A percentile compares a stretch with the other conserved stretches of the same genome.
Conservation (phyloP, 1,284 basidiomycete genomes). For the Cystobasidium sp. region DNA sequence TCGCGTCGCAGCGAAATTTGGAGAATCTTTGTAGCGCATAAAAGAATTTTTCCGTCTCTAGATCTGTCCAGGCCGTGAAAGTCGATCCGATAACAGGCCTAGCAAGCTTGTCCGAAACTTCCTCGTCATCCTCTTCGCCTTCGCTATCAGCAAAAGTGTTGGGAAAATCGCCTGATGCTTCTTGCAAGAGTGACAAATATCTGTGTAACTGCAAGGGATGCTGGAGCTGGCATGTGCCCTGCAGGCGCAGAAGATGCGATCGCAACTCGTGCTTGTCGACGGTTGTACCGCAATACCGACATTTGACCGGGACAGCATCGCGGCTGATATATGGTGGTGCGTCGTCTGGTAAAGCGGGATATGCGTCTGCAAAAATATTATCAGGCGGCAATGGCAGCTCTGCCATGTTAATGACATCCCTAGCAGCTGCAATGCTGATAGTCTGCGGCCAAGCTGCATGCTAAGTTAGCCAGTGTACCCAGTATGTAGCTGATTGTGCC, state of each 20-base stretch:
- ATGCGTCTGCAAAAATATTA: not conserved
- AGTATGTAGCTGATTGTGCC: not conserved
- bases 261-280: not conserved
- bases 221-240: constrained; percentile 35
- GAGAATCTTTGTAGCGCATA: constrained; percentile 20
- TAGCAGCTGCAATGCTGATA: not conserved
- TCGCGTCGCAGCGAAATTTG: constrained; percentile 20
- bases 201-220: not conserved
- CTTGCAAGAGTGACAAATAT: not conserved
- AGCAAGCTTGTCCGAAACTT: not conserved
- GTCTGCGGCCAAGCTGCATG: constrained; percentile 1
- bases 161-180: not conserved
- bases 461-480: not conserved
- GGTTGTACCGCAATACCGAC: constrained; percentile 25
- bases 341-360: constrained; percentile 18
- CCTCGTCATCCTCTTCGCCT: constrained; percentile 7
- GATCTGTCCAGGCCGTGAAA: constrained; percentile 20
- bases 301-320: not conserved
- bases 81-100: constrained; percentile 4
- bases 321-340: not conserved
- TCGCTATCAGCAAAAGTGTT: not conserved
- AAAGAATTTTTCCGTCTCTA: constrained; percentile 33
- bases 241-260: not conserved
- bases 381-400: not conserved
- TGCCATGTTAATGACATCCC: not conserved